phyloP scores from a whole-genome alignment of 2,329 filamentous ascomycete species.

The Rhynchosporium graminicola region DNA sequence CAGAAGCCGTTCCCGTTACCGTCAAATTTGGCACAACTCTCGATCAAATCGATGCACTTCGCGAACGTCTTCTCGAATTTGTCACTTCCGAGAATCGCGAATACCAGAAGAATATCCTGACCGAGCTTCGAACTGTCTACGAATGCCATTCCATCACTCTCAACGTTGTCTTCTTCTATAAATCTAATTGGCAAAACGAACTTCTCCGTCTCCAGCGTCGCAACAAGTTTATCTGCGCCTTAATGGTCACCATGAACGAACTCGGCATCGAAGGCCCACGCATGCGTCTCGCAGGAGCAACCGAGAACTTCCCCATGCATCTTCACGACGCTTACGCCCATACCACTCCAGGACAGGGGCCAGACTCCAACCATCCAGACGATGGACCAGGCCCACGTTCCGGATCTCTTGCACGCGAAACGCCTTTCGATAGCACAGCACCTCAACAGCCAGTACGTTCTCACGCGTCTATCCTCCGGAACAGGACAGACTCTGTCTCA shows the following conservation, averaged over 20 bases:
- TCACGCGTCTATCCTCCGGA: slow-evolving; percentile 57
- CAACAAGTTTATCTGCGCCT: slow-evolving; percentile 90
- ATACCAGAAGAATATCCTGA: slow-evolving; percentile 82
- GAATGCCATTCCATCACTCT: slow-evolving; percentile 84
- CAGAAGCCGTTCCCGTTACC: slow-evolving; percentile 79
- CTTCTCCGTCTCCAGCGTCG: slow-evolving; percentile 83
- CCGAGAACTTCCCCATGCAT: slow-evolving; percentile 36
- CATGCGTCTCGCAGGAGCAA: slow-evolving; percentile 38
- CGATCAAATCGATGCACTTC: slow-evolving; percentile 79
- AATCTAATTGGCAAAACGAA: slow-evolving; percentile 95
- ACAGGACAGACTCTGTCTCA: slow-evolving; percentile 44
- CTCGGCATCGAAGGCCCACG: slow-evolving; percentile 41
- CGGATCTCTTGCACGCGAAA: slow-evolving; percentile 42
- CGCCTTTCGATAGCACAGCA: slow-evolving; percentile 35
- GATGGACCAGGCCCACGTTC: slow-evolving; percentile 38
- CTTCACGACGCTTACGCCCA: slow-evolving; percentile 37
- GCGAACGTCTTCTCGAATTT: slow-evolving; percentile 78
- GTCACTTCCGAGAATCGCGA: slow-evolving; percentile 85
- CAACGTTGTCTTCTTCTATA: slow-evolving; percentile 97
- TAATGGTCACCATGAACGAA: slow-evolving; percentile 75
- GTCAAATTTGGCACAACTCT: slow-evolving; percentile 88
- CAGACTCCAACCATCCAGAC: background rate
- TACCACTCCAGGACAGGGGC: slow-evolving; percentile 12
- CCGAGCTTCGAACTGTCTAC: slow-evolving; percentile 76
- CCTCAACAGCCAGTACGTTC: slow-evolving; percentile 33